phyloP scores from a whole-genome alignment of 257 asterid species.

The Solanum lignicaule region DNA sequence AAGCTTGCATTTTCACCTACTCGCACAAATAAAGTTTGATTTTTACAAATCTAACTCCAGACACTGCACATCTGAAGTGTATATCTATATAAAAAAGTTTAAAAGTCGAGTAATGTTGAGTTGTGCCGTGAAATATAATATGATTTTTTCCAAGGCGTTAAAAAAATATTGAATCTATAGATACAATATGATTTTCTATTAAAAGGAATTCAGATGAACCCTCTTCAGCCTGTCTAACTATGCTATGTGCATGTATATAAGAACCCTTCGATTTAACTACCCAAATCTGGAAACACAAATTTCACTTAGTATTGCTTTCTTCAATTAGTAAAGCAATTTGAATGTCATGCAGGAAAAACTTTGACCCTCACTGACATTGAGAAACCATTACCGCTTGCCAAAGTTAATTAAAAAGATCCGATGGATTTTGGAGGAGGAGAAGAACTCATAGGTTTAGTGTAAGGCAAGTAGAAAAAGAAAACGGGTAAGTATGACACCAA shows the following conservation, averaged over 20 bases:
- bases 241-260: background rate
- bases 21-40: background rate
- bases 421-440: background rate
- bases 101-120: no score
- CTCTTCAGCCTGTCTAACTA: background rate
- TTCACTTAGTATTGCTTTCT: background rate
- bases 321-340: background rate
- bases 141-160: background rate
- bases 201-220: background rate
- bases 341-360: background rate
- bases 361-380: background rate
- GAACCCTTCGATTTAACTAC: background rate
- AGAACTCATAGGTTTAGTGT: background rate
- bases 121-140: no score
- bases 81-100: no score
- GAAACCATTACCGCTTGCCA: background rate
- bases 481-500: background rate
- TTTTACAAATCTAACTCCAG: background rate
- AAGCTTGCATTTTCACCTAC: constrained; percentile 26
- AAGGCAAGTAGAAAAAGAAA: background rate
- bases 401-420: background rate
- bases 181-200: background rate
- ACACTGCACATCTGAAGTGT: background rate
- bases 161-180: background rate
- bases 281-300: background rate